Percentiles rank a stretch among this genome's conserved stretches.
These are phyloP conservation scores for Nemania serpens DNA, from an alignment of 2,329 filamentous ascomycete species.

Conservation along the genomic window DNA sequence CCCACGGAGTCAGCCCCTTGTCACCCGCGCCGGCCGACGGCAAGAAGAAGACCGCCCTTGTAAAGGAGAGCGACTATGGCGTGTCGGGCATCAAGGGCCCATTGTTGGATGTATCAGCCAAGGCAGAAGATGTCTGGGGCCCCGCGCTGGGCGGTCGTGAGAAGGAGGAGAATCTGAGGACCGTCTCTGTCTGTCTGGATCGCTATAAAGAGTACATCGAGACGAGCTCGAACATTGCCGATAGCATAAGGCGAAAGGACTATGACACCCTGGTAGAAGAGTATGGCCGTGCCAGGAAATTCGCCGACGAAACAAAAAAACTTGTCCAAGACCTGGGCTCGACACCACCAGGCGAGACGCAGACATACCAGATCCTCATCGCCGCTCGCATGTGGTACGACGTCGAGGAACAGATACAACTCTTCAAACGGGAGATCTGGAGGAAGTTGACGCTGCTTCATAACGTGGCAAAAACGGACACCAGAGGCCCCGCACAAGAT, in stretches of 20 bases:
- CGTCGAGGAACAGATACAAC: slow-evolving; percentile 82
- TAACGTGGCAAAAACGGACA: slow-evolving; percentile 53
- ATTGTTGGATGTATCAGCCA: slow-evolving; percentile 85
- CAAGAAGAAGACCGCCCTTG: slow-evolving; percentile 83
- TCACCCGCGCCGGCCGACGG: slow-evolving; percentile 54
- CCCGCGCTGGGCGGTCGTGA: slow-evolving; percentile 89
- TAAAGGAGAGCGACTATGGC: slow-evolving; percentile 91
- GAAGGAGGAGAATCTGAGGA: slow-evolving; percentile 85
- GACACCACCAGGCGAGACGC: slow-evolving; percentile 70
- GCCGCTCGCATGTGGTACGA: slow-evolving; percentile 95
- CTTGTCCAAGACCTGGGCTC: slow-evolving; percentile 63
- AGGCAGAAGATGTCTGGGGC: slow-evolving; percentile 97
- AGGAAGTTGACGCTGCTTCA: slow-evolving; percentile 74
- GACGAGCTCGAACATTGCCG: slow-evolving; percentile 74
- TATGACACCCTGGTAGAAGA: slow-evolving; percentile 87
- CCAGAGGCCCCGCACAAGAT: slow-evolving; percentile 68
- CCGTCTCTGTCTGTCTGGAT: slow-evolving; percentile 75
- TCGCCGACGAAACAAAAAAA: slow-evolving; percentile 76
- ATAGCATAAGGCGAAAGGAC: slow-evolving; percentile 88
- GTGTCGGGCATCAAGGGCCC: slow-evolving; percentile 86
- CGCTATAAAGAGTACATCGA: slow-evolving; percentile 83
- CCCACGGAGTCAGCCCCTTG: slow-evolving; percentile 46
- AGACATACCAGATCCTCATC: slow-evolving; percentile 84
- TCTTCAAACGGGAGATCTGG: slow-evolving; percentile 91
- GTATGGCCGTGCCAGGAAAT: slow-evolving; percentile 80